Percentiles rank a stretch among this genome's conserved stretches.
phyloP scores from a whole-genome alignment of 2,329 filamentous ascomycete species.

The Rutstroemia sp. region DNA sequence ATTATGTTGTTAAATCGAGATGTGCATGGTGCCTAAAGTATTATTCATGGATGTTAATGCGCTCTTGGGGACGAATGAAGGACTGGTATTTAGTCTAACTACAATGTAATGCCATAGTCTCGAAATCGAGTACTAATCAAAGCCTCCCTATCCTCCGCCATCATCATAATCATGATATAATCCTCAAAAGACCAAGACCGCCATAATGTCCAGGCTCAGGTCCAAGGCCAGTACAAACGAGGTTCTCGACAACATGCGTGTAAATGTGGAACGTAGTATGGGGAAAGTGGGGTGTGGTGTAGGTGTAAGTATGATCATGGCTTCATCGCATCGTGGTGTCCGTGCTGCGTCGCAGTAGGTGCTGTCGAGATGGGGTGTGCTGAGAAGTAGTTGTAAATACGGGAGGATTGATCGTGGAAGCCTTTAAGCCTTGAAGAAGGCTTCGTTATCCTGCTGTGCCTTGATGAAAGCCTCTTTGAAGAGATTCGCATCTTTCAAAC shows the following conservation, averaged over 20 bases:
- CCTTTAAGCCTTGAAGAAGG: conserved; percentile 44
- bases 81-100: conserved; percentile 32
- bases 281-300: conserved; percentile 13
- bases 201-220: conserved; percentile 16
- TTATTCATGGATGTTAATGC: too few relatives aligned
- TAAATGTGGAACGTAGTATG: conserved; percentile 15
- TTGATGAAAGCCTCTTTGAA: conserved; percentile 94
- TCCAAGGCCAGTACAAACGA: conserved; percentile 17
- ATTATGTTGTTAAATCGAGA: too few relatives aligned
- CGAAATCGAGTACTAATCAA: conserved; percentile 18
- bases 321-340: conserved; percentile 19
- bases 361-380: conserved; percentile 14
- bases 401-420: conserved; percentile 20
- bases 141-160: conserved; percentile 21
- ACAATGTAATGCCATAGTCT: conserved; percentile 24
- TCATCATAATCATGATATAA: conserved; percentile 23
- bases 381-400: conserved; percentile 11
- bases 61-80: conserved; percentile 17
- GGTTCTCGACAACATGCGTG: conserved; percentile 19
- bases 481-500: conserved; percentile 70
- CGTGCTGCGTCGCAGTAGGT: conserved; percentile 15
- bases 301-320: conserved; percentile 21
- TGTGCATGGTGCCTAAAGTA: too few relatives aligned
- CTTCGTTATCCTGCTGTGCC: too few relatives aligned
- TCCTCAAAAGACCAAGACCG: conserved; percentile 16